Conservation (phyloP, 2,329 filamentous ascomycete genomes). For the Exophiala sideris region DNA sequence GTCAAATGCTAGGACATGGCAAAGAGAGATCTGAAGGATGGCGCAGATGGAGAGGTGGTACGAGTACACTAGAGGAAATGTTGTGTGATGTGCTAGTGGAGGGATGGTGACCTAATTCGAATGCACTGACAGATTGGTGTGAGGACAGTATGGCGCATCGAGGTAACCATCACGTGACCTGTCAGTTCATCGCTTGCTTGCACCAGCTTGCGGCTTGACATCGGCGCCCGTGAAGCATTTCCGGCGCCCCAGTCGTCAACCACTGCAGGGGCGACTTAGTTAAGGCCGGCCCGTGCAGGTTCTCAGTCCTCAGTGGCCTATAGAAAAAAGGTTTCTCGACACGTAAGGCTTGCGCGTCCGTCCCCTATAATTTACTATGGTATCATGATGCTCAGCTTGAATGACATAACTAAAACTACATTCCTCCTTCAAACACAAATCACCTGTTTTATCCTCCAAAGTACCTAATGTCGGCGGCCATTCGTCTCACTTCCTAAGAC, state of each 20-base stretch:
- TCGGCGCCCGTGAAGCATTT: too few species aligned
- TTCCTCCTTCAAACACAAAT: background rate
- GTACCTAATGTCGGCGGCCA: background rate
- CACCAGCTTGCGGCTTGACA: too few species aligned
- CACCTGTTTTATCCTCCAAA: background rate
- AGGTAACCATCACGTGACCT: too few species aligned
- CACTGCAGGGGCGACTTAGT: too few species aligned
- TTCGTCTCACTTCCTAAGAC: background rate
- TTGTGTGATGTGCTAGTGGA: slow-evolving; percentile 1
- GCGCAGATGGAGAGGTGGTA: background rate
- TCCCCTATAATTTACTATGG: background rate
- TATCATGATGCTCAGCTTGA: background rate
- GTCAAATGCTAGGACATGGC: slow-evolving; percentile 19
- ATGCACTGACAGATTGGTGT: background rate
- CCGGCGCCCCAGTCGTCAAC: too few species aligned
- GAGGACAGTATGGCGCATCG: background rate
- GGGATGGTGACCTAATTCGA: slow-evolving; percentile 7
- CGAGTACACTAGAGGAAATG: background rate
- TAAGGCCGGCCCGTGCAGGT: too few species aligned
- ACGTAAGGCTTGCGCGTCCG: background rate
- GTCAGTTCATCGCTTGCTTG: too few species aligned
- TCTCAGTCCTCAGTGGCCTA: too few species aligned
- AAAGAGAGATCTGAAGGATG: background rate
- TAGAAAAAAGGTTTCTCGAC: background rate
- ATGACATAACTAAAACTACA: background rate